A percentile compares a stretch with the other conserved stretches of the same genome.
These are phyloP conservation scores for Rhodotorula sp. DNA, from an alignment of 1,284 basidiomycete species.

Conservation along the genomic window DNA sequence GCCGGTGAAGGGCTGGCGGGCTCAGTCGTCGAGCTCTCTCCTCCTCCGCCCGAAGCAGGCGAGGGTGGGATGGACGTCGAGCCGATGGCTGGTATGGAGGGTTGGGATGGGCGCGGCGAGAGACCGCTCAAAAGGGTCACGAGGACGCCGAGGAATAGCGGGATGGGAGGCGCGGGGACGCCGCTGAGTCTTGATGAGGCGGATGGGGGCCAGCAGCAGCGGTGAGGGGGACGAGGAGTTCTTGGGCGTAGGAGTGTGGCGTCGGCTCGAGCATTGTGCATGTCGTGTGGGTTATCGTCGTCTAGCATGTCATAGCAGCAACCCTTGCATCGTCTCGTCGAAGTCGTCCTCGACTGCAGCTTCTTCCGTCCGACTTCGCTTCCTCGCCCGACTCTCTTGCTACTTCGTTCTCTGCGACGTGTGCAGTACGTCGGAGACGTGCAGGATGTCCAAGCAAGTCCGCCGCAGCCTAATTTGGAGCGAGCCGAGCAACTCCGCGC, in stretches of 20 bases:
- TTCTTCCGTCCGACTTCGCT: too few species aligned
- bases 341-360: too few species aligned
- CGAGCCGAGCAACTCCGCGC: too few species aligned
- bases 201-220: neutral
- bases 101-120: slow-evolving; percentile 31
- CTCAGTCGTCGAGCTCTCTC: slow-evolving; percentile 1
- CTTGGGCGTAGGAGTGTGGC: neutral
- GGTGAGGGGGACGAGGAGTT: neutral
- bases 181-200: neutral
- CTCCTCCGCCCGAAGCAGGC: too few species aligned
- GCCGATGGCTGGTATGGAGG: slow-evolving; percentile 23
- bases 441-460: too few species aligned
- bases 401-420: too few species aligned
- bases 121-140: slow-evolving; percentile 25
- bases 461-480: too few species aligned
- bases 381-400: too few species aligned
- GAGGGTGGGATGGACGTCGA: slow-evolving; percentile 11
- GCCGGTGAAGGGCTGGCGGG: neutral
- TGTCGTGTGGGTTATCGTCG: too few species aligned
- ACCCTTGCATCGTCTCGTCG: too few species aligned
- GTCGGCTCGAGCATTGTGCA: neutral
- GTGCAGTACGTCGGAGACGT: too few species aligned
- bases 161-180: neutral
- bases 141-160: neutral
- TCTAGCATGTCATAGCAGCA: too few species aligned